These are phyloP conservation scores for Berberis thunbergii DNA, from an alignment of 164 flowering plant genomes.

Conservation along the genomic window DNA sequence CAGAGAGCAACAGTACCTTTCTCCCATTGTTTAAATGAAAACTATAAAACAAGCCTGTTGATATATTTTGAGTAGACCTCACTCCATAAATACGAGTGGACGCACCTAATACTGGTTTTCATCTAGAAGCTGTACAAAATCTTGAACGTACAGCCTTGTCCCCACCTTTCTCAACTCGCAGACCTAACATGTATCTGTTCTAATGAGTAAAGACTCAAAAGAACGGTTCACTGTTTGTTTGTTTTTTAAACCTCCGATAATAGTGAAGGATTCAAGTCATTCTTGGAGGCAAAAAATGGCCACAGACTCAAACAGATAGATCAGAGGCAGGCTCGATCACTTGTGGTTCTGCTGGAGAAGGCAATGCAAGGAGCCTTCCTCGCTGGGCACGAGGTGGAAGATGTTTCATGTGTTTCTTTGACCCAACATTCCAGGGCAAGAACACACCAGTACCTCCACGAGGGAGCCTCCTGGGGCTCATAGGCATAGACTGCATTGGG, in stretches of 20 bases:
- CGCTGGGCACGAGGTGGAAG: conserved; percentile 82
- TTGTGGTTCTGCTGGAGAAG: conserved; percentile 32
- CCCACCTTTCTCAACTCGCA: conserved; percentile 2
- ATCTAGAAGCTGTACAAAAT: background rate
- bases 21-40: background rate
- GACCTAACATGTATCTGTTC: background rate
- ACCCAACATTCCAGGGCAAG: conserved; percentile 60
- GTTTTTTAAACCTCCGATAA: no score
- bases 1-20: background rate
- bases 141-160: conserved; percentile 4
- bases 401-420: conserved; percentile 54
- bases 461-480: conserved; percentile 36
- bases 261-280: background rate
- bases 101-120: background rate
- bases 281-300: background rate
- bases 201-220: background rate
- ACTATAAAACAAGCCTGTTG: background rate
- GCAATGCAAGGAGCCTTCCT: conserved; percentile 44
- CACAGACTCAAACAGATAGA: conserved; percentile 15
- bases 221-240: background rate
- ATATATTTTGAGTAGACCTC: background rate
- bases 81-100: background rate
- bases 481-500: conserved; percentile 44
- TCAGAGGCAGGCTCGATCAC: conserved; percentile 28
- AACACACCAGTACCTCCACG: conserved; percentile 85